Percentiles rank a stretch among this genome's conserved stretches.
phyloP scores from a whole-genome alignment of 2,329 filamentous ascomycete genomes.

The Graphilbum sp. region DNA sequence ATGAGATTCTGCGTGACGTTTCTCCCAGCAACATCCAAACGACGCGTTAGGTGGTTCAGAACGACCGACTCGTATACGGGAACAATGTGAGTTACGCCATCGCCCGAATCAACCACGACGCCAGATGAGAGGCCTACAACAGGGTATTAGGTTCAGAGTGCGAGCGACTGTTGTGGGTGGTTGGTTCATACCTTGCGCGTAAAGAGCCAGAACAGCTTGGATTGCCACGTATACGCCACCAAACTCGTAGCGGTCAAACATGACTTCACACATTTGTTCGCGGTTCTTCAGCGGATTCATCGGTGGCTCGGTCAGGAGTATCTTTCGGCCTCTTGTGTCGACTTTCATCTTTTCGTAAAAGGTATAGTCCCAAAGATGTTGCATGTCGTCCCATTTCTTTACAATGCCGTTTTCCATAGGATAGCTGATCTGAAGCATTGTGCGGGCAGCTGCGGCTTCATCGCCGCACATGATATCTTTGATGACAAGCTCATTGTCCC shows the following conservation, averaged over 20 bases:
- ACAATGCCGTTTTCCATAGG: constrained; percentile 99
- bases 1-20: constrained; percentile 99
- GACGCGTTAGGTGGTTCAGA: constrained; percentile 86
- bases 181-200: constrained; percentile 81
- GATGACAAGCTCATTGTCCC: constrained; percentile 45
- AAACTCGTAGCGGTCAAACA: constrained; percentile 96
- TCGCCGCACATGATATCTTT: constrained; percentile 99
- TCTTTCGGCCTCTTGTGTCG: constrained; percentile 83
- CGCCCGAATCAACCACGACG: constrained; percentile 96
- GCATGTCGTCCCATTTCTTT: constrained; percentile 99
- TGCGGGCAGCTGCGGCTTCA: constrained; percentile 86
- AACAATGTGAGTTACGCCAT: constrained; percentile 96
- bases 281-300: constrained; percentile 97
- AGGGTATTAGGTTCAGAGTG: not conserved
- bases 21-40: constrained; percentile 87
- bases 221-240: constrained; percentile 97
- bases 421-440: constrained; percentile 96
- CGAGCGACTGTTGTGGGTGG: no score
- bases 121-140: constrained; percentile 61
- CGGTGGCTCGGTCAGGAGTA: constrained; percentile 57
- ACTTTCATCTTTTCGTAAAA: constrained; percentile 96
- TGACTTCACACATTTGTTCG: constrained; percentile 96
- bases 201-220: constrained; percentile 87
- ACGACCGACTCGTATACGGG: constrained; percentile 97
- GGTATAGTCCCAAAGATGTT: constrained; percentile 98